A percentile compares a stretch with the other conserved stretches of the same genome.
Conservation (phyloP, 1,284 basidiomycete genomes). For the Singerocomus rubriflavus region DNA sequence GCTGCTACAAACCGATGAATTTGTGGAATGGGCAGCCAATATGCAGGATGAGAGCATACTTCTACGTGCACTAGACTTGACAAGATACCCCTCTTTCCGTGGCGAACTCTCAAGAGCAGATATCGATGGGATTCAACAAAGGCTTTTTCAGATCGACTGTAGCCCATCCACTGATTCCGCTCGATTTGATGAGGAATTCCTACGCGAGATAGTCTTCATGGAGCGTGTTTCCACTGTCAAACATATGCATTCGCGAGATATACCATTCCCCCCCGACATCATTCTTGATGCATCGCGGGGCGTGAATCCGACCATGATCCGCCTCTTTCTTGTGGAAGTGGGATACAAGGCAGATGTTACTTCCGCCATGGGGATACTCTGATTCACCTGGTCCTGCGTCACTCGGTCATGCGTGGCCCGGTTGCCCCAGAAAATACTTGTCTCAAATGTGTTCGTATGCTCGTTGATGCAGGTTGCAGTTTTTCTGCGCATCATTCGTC, state of each 20-base stretch:
- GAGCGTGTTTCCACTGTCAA: neutral
- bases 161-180: neutral
- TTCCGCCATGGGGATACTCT: constrained; percentile 2
- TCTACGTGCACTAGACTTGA: neutral
- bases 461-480: constrained; percentile 9
- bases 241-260: neutral
- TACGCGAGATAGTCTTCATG: constrained; percentile 1
- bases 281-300: constrained; percentile 3
- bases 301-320: neutral
- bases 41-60: neutral
- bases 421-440: neutral
- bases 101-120: neutral
- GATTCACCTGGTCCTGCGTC: constrained; percentile 1
- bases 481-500: neutral
- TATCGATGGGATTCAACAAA: neutral
- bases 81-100: neutral
- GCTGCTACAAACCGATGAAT: constrained; percentile 6
- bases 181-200: neutral
- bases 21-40: neutral
- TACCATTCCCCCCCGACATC: constrained; percentile 7
- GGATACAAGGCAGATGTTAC: neutral
- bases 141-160: neutral
- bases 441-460: neutral
- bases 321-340: neutral
- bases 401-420: no score